These are phyloP conservation scores for Ballota nigra DNA, from an alignment of 257 asterid genomes.

Conservation along the genomic window DNA sequence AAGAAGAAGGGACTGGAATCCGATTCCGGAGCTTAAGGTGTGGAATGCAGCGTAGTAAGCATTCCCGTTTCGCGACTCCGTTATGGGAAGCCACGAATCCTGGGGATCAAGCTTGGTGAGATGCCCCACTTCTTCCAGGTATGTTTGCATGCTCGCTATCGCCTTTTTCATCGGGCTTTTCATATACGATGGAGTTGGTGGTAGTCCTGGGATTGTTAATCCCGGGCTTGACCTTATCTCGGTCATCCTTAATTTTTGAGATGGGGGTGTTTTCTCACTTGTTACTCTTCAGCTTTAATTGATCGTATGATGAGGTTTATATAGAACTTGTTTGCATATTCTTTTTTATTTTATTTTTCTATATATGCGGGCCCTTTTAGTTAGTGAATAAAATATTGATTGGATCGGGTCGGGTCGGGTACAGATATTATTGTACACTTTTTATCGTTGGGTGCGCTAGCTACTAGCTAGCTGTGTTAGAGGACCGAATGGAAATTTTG, in stretches of 20 bases:
- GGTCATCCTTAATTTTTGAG: background rate
- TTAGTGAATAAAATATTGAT: background rate
- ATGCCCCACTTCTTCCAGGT: conserved; percentile 67
- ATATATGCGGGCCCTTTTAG: background rate
- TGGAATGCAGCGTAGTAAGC: conserved; percentile 85
- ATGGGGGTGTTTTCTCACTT: background rate
- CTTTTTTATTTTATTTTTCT: background rate
- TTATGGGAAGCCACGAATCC: conserved; percentile 87
- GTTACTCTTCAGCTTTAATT: background rate
- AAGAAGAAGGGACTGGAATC: conserved; percentile 74
- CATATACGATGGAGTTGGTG: conserved; percentile 28
- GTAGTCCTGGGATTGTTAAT: background rate
- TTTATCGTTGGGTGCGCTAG: no score
- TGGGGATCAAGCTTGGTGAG: conserved; percentile 72
- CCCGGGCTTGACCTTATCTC: conserved; percentile 33
- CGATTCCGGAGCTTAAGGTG: conserved; percentile 75
- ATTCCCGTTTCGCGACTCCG: conserved; percentile 84
- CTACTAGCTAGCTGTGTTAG: no score
- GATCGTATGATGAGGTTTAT: conserved; percentile 27
- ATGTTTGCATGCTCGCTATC: conserved; percentile 45
- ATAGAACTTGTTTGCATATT: conserved; percentile 6
- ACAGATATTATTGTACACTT: no score
- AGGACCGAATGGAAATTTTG: no score
- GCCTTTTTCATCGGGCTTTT: conserved; percentile 73
- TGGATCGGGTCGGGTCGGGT: no score